Base-by-base conservation (phyloP, 371 early-diverging fungal species). In the Rhizomucor pusillus region DNA sequence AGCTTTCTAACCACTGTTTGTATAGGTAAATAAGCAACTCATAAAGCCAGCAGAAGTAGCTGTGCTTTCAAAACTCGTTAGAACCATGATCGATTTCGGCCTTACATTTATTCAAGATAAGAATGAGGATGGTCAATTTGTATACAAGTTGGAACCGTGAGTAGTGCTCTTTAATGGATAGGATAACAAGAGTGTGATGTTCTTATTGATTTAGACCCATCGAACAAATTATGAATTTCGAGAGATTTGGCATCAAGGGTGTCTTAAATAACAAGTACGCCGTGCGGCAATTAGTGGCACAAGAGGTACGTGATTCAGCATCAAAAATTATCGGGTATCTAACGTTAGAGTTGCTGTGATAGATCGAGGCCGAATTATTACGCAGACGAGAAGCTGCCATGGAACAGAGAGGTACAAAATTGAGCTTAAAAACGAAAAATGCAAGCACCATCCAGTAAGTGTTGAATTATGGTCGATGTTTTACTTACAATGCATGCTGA, bases 131-230 rank as follows among this genome's bases (percentile, higher is more conserved):
- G 90, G 90, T 1, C 80, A 84, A 56, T 84, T 84, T 54, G 49
- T 73, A 1, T 90, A 81, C 64, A 71, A 75, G 14, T 63, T 93
- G 34, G 91, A 94, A 49, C 96, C 96, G 90, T 93, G 80, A 71
- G 88, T 69, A 3, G 43, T 13, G 16, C 22, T 13, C 20, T 14
- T 56, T 36, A 34, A 22, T 43, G 14, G 12, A 5, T 29, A 4
- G 24, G 10, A 6, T 9, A n/a, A 33, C 19, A 36, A 14, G 16
- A 14, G 13, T 1, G 47, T 11, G 0, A 7, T 20, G 50, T 49
- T 37, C 49, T 54, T 22, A n/a, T 34, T 19, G 9, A n/a, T n/a
- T 5, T 58, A 88, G 88, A 4, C 84, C 87, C 4, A 73, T 86
- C 37, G 85, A 88, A 24, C 69, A 75, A 47, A 46, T 86, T 1